These are phyloP conservation scores for Nymphaea colorata DNA, from an alignment of 164 flowering plant species.

Conservation along the genomic window DNA sequence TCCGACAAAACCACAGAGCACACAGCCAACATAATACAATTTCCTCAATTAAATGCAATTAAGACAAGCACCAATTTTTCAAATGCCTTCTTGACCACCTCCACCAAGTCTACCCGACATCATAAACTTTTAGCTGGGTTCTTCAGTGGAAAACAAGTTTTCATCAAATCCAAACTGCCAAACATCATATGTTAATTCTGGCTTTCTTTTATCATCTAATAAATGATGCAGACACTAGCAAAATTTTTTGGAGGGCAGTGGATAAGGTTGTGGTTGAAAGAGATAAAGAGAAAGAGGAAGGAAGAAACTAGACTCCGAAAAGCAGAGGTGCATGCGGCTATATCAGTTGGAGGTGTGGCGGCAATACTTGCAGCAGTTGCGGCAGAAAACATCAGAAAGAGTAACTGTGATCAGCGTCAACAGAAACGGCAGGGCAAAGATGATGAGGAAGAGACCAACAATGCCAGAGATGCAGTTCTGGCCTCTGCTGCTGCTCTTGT, in stretches of 20 bases:
- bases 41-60: too few relatives aligned
- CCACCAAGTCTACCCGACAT: too few relatives aligned
- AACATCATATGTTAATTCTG: too few relatives aligned
- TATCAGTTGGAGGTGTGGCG: slow-evolving; percentile 83
- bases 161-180: too few relatives aligned
- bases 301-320: slow-evolving; percentile 59
- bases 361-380: slow-evolving; percentile 91
- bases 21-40: too few relatives aligned
- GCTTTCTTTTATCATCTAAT: too few relatives aligned
- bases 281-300: slow-evolving; percentile 58
- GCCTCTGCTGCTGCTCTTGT: slow-evolving; percentile 94
- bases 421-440: not conserved
- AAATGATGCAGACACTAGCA: not conserved
- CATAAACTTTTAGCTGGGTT: too few relatives aligned
- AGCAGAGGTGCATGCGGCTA: slow-evolving; percentile 86
- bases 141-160: too few relatives aligned
- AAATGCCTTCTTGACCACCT: too few relatives aligned
- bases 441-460: slow-evolving; percentile 11
- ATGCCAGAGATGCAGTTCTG: slow-evolving; percentile 46
- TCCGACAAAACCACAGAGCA: too few relatives aligned
- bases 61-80: too few relatives aligned
- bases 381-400: slow-evolving; percentile 23
- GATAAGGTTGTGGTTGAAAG: slow-evolving; percentile 78
- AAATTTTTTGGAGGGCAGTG: slow-evolving; percentile 42
- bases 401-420: not conserved